Percentiles rank a stretch among this genome's conserved stretches.
These are phyloP conservation scores for Penicillium sumatraense DNA, from an alignment of 2,329 filamentous ascomycete genomes.

Conservation along the genomic window DNA sequence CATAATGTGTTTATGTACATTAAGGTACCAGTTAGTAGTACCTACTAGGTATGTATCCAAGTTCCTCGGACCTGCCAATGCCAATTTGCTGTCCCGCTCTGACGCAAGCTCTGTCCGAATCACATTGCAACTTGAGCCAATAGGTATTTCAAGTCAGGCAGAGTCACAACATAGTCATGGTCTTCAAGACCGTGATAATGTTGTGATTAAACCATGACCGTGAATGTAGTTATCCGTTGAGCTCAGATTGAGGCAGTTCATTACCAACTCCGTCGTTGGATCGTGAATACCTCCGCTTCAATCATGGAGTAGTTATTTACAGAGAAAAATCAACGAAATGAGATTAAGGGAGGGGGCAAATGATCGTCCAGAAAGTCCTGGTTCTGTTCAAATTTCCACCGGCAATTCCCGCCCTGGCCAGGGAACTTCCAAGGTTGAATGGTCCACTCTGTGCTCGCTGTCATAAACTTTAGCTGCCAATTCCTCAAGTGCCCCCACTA, in stretches of 20 bases:
- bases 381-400: constrained; percentile 14
- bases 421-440: neutral
- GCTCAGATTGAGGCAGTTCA: neutral
- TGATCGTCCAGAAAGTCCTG: constrained; percentile 5
- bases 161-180: neutral
- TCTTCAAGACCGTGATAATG: too few species aligned
- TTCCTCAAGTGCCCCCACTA: neutral
- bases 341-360: neutral
- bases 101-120: neutral
- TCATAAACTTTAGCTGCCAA: constrained; percentile 1
- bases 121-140: neutral
- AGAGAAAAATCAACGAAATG: neutral
- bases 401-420: constrained; percentile 1
- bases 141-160: too few species aligned
- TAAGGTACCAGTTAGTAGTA: too few species aligned
- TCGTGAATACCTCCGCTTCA: constrained; percentile 4
- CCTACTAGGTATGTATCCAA: too few species aligned
- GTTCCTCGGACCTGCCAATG: too few species aligned
- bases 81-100: neutral
- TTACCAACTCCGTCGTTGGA: neutral
- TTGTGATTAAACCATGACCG: neutral
- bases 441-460: constrained; percentile 1
- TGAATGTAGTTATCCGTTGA: neutral
- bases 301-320: neutral
- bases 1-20: constrained; percentile 9